Base-by-base conservation (phyloP, 768 basidiomycete genomes). In the Hericium erinaceus region DNA sequence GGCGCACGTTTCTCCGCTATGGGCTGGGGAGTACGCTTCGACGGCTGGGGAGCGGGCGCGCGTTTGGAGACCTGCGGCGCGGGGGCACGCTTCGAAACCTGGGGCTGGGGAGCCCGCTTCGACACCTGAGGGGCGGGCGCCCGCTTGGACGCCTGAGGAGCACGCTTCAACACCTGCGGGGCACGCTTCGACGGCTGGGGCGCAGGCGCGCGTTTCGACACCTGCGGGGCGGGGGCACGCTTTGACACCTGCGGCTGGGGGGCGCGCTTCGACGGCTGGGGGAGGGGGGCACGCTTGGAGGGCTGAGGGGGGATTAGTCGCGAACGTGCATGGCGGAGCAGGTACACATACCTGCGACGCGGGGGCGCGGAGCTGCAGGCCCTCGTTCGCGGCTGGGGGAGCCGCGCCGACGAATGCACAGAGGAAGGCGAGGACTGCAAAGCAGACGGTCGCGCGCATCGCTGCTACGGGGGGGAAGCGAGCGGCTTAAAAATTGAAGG, bases 391-490 rank as follows among this genome's bases (percentile, higher is more conserved):
- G 13, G 40, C 41, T 13, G 28, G 33, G 11, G 46, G 20, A 28
- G 33, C n/a, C 38, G 54, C 26, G 22, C 22, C 28, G 20, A 39
- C 46, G 44, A 60, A 39, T 0, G 46, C 40, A 38, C 52, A 28
- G 24, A 56, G 59, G 12, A 41, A 52, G n/a, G 50, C 51, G 40
- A 58, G 13, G 2, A 51, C 53, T 9, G 39, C 37, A 2, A 62
- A 26, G 39, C 40, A 24, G 3, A 24, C 37, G 38, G 52, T 10
- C 38, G 52, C 39, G 51, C 56, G 56, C 37, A 54, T 49, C 3
- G 20, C 24, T 16, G 12, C 3, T n/a, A 7, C 18, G 20, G 39
- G 8, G 10, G 40, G 10, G 37, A 44, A 16, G n/a, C 37, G 22
- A 6, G 10, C 18, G 22, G 44, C n/a, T 22, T 12, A 16, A 3